Evolutionary conservation across 2,329 filamentous ascomycete species (phyloP).

Genomic region (Colletotrichum brevisporum): DNA sequence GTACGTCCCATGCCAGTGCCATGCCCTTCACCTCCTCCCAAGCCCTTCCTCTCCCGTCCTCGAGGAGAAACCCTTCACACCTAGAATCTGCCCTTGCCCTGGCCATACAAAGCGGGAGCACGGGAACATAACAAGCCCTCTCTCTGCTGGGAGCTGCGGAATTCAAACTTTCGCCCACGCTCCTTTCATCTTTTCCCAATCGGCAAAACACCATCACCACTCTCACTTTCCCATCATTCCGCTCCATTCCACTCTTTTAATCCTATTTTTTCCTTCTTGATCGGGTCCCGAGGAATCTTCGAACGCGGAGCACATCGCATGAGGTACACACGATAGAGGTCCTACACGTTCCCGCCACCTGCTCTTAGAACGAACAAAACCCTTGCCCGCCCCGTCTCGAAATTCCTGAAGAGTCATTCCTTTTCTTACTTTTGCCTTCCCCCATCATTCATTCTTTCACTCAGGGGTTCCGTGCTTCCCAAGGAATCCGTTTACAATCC

Average conservation of each 20-base stretch:
- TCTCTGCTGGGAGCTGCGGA: conserved; percentile 9
- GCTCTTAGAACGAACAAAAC: conserved; percentile 36
- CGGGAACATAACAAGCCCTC: conserved; percentile 10
- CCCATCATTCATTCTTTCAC: conserved; percentile 39
- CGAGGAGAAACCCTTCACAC: conserved; percentile 10
- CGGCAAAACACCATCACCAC: conserved; percentile 28
- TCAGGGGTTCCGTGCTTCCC: conserved; percentile 35
- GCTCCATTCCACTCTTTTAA: conserved; percentile 31
- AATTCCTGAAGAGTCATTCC: conserved; percentile 42
- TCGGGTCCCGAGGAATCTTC: conserved; percentile 20
- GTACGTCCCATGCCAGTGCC: conserved; percentile 39
- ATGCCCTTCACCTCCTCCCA: conserved; percentile 16
- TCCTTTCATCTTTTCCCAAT: conserved; percentile 15
- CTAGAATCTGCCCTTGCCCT: conserved; percentile 5
- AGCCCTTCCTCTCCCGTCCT: conserved; percentile 11
- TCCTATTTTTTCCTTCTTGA: background rate
- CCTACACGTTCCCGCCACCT: conserved; percentile 11
- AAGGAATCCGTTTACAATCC: conserved; percentile 42
- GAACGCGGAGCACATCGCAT: conserved; percentile 19
- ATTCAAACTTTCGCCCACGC: conserved; percentile 27
- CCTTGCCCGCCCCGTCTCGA: conserved; percentile 38
- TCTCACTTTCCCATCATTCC: conserved; percentile 38
- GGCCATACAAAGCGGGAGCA: conserved; percentile 20
- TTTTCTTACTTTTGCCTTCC: conserved; percentile 39
- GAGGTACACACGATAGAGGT: conserved; percentile 16